phyloP scores from a whole-genome alignment of 75 land plant species.

The Sequoiadendron giganteum region DNA sequence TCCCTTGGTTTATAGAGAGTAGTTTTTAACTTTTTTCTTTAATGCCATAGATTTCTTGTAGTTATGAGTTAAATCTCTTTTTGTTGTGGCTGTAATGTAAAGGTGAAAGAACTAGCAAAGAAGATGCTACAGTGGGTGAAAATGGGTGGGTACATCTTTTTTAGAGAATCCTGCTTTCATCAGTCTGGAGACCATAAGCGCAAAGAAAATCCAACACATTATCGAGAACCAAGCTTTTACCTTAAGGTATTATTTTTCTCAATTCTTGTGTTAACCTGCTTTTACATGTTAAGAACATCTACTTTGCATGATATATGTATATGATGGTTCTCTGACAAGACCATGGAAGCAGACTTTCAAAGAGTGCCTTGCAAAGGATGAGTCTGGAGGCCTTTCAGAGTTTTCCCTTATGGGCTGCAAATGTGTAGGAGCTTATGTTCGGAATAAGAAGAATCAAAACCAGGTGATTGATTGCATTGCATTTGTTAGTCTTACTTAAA shows the following conservation, averaged over 20 bases:
- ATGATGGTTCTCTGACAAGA: background rate
- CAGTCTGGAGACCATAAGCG: slow-evolving; percentile 97
- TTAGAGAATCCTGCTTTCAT: slow-evolving; percentile 98
- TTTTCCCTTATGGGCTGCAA: slow-evolving; percentile 75
- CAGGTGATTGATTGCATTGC: slow-evolving; percentile 48
- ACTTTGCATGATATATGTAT: background rate
- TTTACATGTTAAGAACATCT: background rate
- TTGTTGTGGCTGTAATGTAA: background rate
- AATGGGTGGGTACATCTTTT: slow-evolving; percentile 83
- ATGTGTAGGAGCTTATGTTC: slow-evolving; percentile 97
- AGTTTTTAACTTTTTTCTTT: background rate
- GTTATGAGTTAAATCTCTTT: background rate
- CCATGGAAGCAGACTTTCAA: slow-evolving; percentile 62
- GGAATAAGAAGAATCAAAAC: slow-evolving; percentile 90
- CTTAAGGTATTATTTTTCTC: slow-evolving; percentile 60
- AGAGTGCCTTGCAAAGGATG: slow-evolving; percentile 56
- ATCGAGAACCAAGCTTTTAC: slow-evolving; percentile 91
- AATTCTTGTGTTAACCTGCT: background rate
- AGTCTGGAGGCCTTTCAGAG: slow-evolving; percentile 64
- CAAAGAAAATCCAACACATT: slow-evolving; percentile 89
- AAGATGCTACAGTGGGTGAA: slow-evolving; percentile 88
- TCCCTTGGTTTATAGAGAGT: background rate
- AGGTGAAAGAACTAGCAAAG: slow-evolving; percentile 72
- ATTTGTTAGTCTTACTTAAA: background rate
- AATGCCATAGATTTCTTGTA: background rate